A percentile compares a stretch with the other conserved stretches of the same genome.
Evolutionary conservation across 192 early-diverging fungal species (phyloP).

Genomic region (Backusella parvicylindrica): DNA sequence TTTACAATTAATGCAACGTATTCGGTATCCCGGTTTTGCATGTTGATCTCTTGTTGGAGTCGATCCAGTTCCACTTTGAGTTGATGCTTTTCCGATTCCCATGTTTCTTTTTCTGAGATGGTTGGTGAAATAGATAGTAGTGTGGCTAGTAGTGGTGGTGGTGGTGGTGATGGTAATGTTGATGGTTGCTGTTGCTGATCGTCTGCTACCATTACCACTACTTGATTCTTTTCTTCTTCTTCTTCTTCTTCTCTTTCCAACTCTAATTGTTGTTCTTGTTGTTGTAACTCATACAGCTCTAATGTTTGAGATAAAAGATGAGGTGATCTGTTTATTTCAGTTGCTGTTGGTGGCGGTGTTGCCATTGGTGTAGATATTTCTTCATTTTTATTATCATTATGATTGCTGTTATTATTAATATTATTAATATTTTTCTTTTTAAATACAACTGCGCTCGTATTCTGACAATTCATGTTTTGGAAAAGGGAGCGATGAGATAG

Average conservation of each 20-base stretch:
- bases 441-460: background rate
- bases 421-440: background rate
- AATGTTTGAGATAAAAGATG: background rate
- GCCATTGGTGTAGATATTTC: background rate
- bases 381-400: no score
- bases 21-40: background rate
- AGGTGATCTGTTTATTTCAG: background rate
- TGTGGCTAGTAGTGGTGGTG: background rate
- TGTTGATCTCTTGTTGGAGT: background rate
- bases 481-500: background rate
- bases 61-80: background rate
- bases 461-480: background rate
- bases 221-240: no score
- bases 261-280: background rate
- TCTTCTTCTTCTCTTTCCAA: no score
- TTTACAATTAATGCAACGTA: background rate
- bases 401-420: background rate
- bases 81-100: slow-evolving; percentile 1
- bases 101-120: background rate
- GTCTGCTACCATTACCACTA: no score
- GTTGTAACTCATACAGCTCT: background rate
- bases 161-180: background rate
- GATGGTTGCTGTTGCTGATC: no score
- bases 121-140: background rate
- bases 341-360: background rate